Base-by-base conservation (phyloP, 2,329 filamentous ascomycete species). In the Colletotrichum paranaense region DNA sequence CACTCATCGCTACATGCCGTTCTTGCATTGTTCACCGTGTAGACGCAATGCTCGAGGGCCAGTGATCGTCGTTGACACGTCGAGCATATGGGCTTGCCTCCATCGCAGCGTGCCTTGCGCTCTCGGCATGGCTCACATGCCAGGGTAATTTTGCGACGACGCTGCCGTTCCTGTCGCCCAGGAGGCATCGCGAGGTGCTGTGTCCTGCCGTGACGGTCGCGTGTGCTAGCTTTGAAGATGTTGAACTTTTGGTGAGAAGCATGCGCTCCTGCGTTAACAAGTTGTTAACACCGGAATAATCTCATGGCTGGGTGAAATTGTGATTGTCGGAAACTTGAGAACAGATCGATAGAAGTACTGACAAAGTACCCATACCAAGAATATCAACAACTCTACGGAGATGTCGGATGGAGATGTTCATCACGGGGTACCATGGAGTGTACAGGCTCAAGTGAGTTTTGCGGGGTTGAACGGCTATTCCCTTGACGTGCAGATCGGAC, bases 51-150 rank as follows among this genome's bases (percentile, higher is more conserved):
- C 38, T 81, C 78, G 7, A 82, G 74, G 4, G 75, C 72, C 30
- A 82, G 77, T 2, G 78, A 78, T 14, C 83, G 80, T 14, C 80
- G 79, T 55, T 76, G 77, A 65, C 85, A 86, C 2, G 82, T 81
- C n/a, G 81, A 82, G 76, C 84, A 86, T 14, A 86, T 81, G 28
- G 84, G 85, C 74, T 85, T 85, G n/a, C 67, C 78, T 24, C 84
- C 84, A 74, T 86, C 84, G 67, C 84, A 86, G 1, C 82, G 80
- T 5, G 82, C 77, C 74, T 86, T 86, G 59, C 82, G 81, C 64
- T 82, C 80, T 32, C 84, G 78, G 66, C 84, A 86, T 4, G 81
- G 79, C 67, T 85, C 83, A 71, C 84, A 86, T 16, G 83, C 84
- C 7, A 85, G 76, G 1, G 82, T 77, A n/a, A 84, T 79, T 68